Evolutionary conservation across 805 yeast species (phyloP).

Genomic region (Nematodospora valgi): DNA sequence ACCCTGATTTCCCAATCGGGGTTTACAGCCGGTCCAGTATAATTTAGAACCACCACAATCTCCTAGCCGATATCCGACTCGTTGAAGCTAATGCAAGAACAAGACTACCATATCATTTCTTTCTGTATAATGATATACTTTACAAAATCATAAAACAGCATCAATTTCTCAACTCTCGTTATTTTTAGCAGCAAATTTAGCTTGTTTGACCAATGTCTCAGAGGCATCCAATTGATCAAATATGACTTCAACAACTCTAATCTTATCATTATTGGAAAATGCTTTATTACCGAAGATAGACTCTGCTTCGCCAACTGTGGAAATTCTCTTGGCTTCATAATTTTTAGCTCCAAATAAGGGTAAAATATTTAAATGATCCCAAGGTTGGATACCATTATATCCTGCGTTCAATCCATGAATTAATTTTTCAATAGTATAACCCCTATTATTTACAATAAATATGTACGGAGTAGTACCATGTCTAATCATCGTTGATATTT

Average conservation of each 20-base stretch:
- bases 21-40: too few relatives aligned
- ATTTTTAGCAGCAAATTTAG: conserved; percentile 27
- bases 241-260: conserved; percentile 66
- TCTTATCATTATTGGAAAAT: conserved; percentile 54
- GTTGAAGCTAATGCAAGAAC: too few relatives aligned
- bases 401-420: conserved; percentile 65
- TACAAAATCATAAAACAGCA: background rate
- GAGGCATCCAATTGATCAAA: conserved; percentile 71
- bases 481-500: conserved; percentile 65
- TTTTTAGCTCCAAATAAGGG: conserved; percentile 58
- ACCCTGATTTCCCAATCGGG: too few relatives aligned
- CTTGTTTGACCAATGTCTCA: conserved; percentile 45
- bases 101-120: too few relatives aligned
- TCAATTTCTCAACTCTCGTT: conserved; percentile 18
- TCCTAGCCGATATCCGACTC: too few relatives aligned
- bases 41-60: too few relatives aligned
- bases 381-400: conserved; percentile 65
- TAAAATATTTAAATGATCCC: conserved; percentile 61
- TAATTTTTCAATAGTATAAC: conserved; percentile 73
- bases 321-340: conserved; percentile 52
- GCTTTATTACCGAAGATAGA: conserved; percentile 42
- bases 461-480: conserved; percentile 66
- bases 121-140: background rate
- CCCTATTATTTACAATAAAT: conserved; percentile 67
- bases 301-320: conserved; percentile 58